Conservation (phyloP, 768 basidiomycete species). For the Lentinula sp. region DNA sequence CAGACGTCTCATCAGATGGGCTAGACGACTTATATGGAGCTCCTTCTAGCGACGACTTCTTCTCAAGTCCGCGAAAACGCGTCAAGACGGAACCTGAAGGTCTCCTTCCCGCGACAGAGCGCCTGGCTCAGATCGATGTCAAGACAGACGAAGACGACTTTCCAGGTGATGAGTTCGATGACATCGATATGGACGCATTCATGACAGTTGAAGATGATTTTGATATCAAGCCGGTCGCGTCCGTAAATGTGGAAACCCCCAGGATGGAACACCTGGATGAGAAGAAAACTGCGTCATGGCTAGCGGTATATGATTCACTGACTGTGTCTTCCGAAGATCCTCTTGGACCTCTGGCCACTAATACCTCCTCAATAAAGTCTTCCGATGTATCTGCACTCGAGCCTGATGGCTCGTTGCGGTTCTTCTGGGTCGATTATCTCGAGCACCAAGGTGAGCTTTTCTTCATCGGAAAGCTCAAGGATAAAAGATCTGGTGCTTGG, state of each 20-base stretch:
- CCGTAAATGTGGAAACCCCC: constrained; percentile 23
- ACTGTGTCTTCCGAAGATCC: constrained; percentile 55
- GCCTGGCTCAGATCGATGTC: constrained; percentile 55
- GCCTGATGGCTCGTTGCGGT: constrained; percentile 75
- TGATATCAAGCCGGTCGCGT: constrained; percentile 25
- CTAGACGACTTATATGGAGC: constrained; percentile 26
- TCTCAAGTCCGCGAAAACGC: constrained; percentile 70
- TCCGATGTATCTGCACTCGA: constrained; percentile 60
- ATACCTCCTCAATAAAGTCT: constrained; percentile 27
- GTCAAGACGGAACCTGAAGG: constrained; percentile 36
- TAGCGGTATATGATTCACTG: constrained; percentile 70
- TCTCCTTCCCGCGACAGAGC: constrained; percentile 51
- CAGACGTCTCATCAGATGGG: constrained; percentile 44
- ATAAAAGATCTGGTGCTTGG: constrained; percentile 63
- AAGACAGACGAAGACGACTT: constrained; percentile 43
- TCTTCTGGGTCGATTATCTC: constrained; percentile 96
- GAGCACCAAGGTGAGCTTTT: constrained; percentile 82
- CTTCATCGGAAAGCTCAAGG: constrained; percentile 88
- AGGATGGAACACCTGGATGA: constrained; percentile 9
- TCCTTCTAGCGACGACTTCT: constrained; percentile 53
- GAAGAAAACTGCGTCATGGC: constrained; percentile 55
- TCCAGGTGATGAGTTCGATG: constrained; percentile 40
- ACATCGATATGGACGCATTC: constrained; percentile 57
- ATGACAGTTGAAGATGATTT: constrained; percentile 55
- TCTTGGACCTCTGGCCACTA: constrained; percentile 41